Evolutionary conservation across 1,284 basidiomycete species (phyloP).

Genomic region (Sporisorium iseilematis-ciliati): DNA sequence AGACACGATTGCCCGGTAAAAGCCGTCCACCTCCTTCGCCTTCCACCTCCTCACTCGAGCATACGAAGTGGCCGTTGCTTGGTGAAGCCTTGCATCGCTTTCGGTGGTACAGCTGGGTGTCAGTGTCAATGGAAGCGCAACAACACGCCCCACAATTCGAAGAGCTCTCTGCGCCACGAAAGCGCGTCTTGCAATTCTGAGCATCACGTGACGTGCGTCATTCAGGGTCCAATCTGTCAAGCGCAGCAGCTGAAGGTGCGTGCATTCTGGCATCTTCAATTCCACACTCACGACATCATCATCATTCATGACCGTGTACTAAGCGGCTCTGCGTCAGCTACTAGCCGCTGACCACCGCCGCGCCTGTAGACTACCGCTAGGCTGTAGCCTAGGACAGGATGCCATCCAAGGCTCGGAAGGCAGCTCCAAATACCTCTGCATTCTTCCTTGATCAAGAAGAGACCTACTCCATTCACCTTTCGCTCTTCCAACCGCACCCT

Average conservation of each 20-base stretch:
- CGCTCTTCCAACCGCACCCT: slow-evolving; percentile 34
- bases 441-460: slow-evolving; percentile 43
- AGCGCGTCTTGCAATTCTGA: slow-evolving; percentile 1
- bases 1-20: too few species aligned
- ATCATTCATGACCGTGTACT: not conserved
- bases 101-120: not conserved
- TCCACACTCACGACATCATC: slow-evolving; percentile 3
- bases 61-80: too few species aligned
- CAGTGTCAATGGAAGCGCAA: not conserved
- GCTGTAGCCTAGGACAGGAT: slow-evolving; percentile 22
- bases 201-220: not conserved
- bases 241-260: not conserved
- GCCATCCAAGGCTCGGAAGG: slow-evolving; percentile 37
- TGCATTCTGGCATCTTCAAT: not conserved
- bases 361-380: not conserved
- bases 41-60: too few species aligned
- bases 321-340: not conserved
- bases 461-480: slow-evolving; percentile 46
- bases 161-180: not conserved
- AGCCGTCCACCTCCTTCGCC: too few species aligned
- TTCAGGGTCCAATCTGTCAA: slow-evolving; percentile 9
- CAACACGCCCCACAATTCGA: not conserved
- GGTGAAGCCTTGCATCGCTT: too few species aligned
- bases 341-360: not conserved
- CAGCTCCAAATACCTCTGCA: slow-evolving; percentile 17